Evolutionary conservation across 805 yeast species (phyloP).

Genomic region (Metschnikowia arizonensis): DNA sequence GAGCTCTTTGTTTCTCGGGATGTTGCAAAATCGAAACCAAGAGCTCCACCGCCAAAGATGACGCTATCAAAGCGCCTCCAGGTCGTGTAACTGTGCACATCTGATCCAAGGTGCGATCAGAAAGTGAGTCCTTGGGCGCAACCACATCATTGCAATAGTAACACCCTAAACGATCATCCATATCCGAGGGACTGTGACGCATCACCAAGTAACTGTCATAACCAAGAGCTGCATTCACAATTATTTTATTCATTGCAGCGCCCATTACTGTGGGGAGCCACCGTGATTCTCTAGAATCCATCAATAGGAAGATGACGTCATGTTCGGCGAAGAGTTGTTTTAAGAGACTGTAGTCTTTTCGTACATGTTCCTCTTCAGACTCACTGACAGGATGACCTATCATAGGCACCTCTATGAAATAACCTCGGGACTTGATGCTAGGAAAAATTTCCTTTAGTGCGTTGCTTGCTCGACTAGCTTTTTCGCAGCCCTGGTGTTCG

Average conservation of each 20-base stretch:
- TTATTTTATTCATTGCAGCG: slow-evolving; percentile 60
- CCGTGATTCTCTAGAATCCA: slow-evolving; percentile 94
- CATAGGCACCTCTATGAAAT: slow-evolving; percentile 82
- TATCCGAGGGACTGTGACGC: slow-evolving; percentile 57
- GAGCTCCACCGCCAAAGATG: slow-evolving; percentile 82
- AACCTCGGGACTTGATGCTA: slow-evolving; percentile 61
- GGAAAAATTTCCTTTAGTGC: slow-evolving; percentile 76
- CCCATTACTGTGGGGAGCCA: slow-evolving; percentile 96
- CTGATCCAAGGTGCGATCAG: slow-evolving; percentile 88
- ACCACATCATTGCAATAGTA: slow-evolving; percentile 95
- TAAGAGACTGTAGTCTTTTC: slow-evolving; percentile 49
- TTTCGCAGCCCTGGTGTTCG: slow-evolving; percentile 56
- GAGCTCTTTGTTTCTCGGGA: slow-evolving; percentile 46
- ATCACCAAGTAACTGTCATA: slow-evolving; percentile 90
- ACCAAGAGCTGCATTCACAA: slow-evolving; percentile 91
- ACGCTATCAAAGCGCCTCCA: slow-evolving; percentile 86
- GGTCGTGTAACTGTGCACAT: slow-evolving; percentile 99
- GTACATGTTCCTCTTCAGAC: slow-evolving; percentile 40
- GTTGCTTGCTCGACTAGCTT: slow-evolving; percentile 75
- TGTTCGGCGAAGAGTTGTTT: slow-evolving; percentile 54
- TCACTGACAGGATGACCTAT: slow-evolving; percentile 81
- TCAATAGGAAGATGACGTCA: slow-evolving; percentile 74
- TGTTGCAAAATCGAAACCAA: slow-evolving; percentile 72
- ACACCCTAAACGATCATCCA: slow-evolving; percentile 65
- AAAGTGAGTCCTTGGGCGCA: slow-evolving; percentile 86